Evolutionary conservation across 164 flowering plant genomes (phyloP).

Genomic region (Chimonanthus praecox): DNA sequence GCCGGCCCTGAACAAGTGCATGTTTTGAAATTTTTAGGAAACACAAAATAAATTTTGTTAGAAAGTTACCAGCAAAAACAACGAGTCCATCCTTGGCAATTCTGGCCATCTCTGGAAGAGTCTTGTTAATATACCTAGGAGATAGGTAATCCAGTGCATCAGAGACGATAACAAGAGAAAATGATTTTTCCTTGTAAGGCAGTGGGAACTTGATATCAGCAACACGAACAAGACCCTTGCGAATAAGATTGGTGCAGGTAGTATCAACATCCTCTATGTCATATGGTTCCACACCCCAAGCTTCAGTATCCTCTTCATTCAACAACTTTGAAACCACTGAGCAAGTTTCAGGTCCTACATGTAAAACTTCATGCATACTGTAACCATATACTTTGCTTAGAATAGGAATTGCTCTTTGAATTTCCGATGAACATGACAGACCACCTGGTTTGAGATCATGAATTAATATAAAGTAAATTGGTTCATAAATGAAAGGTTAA

Average conservation of each 20-base stretch:
- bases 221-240: constrained; percentile 78
- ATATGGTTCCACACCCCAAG: constrained; percentile 93
- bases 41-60: too few relatives aligned
- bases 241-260: constrained; percentile 62
- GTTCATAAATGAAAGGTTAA: too few relatives aligned
- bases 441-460: constrained; percentile 36
- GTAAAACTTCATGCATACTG: constrained; percentile 77
- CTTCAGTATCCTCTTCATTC: constrained; percentile 80
- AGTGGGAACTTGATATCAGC: constrained; percentile 86
- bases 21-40: too few relatives aligned
- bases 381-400: constrained; percentile 76
- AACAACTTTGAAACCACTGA: constrained; percentile 66
- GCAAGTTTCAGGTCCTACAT: constrained; percentile 92
- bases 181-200: constrained; percentile 74
- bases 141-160: constrained; percentile 90
- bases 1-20: too few relatives aligned
- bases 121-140: constrained; percentile 77
- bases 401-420: constrained; percentile 62
- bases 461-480: background rate
- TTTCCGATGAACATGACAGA: constrained; percentile 60
- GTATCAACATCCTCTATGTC: constrained; percentile 76
- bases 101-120: constrained; percentile 86
- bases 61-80: constrained; percentile 60
- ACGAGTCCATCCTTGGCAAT: constrained; percentile 68
- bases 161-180: constrained; percentile 73